Conservation (phyloP, 768 basidiomycete genomes). For the Strobilomyces confusus region DNA sequence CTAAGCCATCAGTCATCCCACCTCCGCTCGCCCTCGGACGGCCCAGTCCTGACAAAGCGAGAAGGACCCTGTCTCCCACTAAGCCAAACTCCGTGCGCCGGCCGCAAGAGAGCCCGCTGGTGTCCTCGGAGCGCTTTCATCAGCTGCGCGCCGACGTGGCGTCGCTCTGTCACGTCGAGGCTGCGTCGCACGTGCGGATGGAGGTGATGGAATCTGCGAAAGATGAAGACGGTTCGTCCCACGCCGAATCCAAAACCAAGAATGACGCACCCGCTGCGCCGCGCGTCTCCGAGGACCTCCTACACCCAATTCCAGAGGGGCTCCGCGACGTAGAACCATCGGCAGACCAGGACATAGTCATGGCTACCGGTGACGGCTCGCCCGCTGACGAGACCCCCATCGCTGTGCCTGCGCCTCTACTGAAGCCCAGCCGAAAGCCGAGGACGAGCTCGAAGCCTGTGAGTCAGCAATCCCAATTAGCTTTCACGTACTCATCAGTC, state of each 20-base stretch:
- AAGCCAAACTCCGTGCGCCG: background rate
- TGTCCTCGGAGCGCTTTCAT: constrained; percentile 28
- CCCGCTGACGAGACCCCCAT: background rate
- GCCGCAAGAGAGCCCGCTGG: constrained; percentile 6
- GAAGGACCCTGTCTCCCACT: constrained; percentile 1
- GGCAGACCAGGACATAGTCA: background rate
- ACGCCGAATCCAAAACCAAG: background rate
- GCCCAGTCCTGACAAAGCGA: constrained; percentile 15
- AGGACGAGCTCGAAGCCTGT: constrained; percentile 23
- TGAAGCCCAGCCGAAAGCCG: constrained; percentile 23
- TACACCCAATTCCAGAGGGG: constrained; percentile 2
- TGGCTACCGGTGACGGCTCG: background rate
- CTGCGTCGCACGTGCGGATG: constrained; percentile 3
- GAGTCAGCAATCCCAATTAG: constrained; percentile 15
- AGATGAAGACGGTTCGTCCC: background rate
- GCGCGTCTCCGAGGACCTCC: background rate
- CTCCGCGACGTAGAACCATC: background rate
- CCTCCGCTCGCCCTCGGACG: constrained; percentile 10
- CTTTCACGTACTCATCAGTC: constrained; percentile 16
- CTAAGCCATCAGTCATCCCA: constrained; percentile 14
- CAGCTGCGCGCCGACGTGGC: constrained; percentile 17
- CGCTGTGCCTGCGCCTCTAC: constrained; percentile 1
- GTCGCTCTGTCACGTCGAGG: constrained; percentile 11
- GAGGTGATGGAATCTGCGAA: background rate
- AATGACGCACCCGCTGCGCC: background rate